Evolutionary conservation across 2,329 filamentous ascomycete species (phyloP), one percentile per base, ranked within the genome.

Genomic region (Monosporascus sp.): DNA sequence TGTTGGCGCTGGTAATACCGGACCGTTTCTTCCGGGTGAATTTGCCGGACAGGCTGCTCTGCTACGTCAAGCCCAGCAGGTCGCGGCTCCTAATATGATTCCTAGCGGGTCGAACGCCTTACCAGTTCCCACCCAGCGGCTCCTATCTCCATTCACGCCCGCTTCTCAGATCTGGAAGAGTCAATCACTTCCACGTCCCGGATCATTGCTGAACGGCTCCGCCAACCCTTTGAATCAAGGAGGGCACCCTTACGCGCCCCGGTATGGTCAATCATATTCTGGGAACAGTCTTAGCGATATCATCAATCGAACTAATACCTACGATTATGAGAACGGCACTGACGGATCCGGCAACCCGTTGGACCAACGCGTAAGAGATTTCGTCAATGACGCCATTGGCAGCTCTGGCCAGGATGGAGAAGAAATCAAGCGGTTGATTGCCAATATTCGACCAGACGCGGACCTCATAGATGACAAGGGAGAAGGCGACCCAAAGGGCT

Each of bases 371-470:
- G 48, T 77, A 7, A 54, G 59, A n/a, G 59, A 63, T 49, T 68
- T 68, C 41, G 48, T 75, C 28, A 59, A 71, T 24, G 69, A 72
- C 51, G 63, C 64, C 18, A 65, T 67, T 18, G 66, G 74, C 6
- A 71, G 75, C 52, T 65, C 73, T 9, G 63, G 67, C 37, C 67
- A 74, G 50, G 73, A 69, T 2, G 68, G 79, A n/a, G 78, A 87
- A 54, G 87, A 91, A 62, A 81, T 93, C 52, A 81, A 87, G 58
- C 78, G 84, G 26, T 71, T 93, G 5, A 72, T 93, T 11, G 77
- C 84, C 45, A 90, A 89, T 56, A 91, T 92, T 58, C 78, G 84
- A 22, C 86, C 88, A 0, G 89, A 92, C 61, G 78, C 84, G 63
- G 84, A 88, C 7, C 77, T 86, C 14, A 75, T 80, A 0, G 74